Base-by-base conservation (phyloP, 768 basidiomycete species). In the Russula griseocarnosa region DNA sequence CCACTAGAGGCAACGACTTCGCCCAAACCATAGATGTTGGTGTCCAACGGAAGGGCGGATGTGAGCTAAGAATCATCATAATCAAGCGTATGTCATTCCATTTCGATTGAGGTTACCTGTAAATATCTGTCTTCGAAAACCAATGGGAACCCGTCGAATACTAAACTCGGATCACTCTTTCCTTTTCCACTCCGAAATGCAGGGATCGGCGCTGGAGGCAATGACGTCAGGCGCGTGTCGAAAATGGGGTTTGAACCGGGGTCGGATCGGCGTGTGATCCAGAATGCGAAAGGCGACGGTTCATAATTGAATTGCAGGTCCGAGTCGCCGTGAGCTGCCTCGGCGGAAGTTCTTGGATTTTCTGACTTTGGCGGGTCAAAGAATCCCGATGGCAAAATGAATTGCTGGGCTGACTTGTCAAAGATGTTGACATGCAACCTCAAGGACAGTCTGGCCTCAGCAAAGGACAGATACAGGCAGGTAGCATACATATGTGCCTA, bases 101-200 rank as follows among this genome's bases (percentile, higher is more conserved):
- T 46, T 46, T 10, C n/a, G 44, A 46, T 46, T n/a, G 44, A 22
- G n/a, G 63, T 55, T 61, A 84, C 83, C 79, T 91, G 88, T 24
- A 92, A 79, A 71, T 90, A 92, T 69, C 87, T 86, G 66, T 92
- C 84, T 68, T 92, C 89, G 69, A 92, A 92, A 14, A 92, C 82
- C 13, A 92, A 76, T 0, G 85, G 82, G 62, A 89, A 88, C 0
- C 81, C 84, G 60, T 85, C 78, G 20, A 91, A 76, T 3, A 81
- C 79, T 0, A 85, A 85, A 5, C 49, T 77, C 14, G 51, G 79
- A 65, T 85, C 83, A 9, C 71, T 73, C 0, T 78, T 38, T 44
- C 83, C 44, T 5, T 78, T 36, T 44, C 83, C 44, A 22, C 44
- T 80, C n/a, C 81, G 76, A 13, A 60, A 55, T 5, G 87, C 79